Conservation (phyloP, 1,139 yeast genomes). For the Fermentozyma sake region DNA sequence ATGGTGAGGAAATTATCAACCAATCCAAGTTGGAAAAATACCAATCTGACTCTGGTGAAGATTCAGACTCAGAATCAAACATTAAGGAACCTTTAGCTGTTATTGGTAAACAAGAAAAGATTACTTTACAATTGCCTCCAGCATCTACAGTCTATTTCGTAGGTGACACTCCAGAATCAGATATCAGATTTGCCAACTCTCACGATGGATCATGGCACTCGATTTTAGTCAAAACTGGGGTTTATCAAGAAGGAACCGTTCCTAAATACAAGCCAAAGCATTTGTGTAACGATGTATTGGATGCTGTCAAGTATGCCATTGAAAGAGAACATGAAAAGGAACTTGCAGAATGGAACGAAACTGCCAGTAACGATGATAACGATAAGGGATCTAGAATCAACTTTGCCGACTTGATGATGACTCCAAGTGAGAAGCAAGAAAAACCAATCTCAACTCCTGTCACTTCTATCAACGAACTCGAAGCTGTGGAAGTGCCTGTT, state of each 20-base stretch:
- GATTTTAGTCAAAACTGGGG: slow-evolving; percentile 82
- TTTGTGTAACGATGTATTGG: slow-evolving; percentile 67
- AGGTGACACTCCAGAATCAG: slow-evolving; percentile 92
- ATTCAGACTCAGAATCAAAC: slow-evolving; percentile 27
- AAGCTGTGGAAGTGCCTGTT: slow-evolving; percentile 41
- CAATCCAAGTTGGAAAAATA: slow-evolving; percentile 41
- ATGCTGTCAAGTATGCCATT: slow-evolving; percentile 77
- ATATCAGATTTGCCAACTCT: slow-evolving; percentile 80
- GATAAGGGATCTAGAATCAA: slow-evolving; percentile 35
- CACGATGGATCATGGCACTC: slow-evolving; percentile 84
- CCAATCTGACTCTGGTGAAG: slow-evolving; percentile 24
- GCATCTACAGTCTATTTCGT: slow-evolving; percentile 85
- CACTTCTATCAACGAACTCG: slow-evolving; percentile 25
- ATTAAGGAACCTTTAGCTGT: slow-evolving; percentile 28
- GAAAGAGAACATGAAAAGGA: slow-evolving; percentile 74
- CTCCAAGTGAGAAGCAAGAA: slow-evolving; percentile 35
- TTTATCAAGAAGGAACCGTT: slow-evolving; percentile 71
- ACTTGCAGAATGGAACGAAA: slow-evolving; percentile 66
- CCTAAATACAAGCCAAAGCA: slow-evolving; percentile 79
- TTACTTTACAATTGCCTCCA: slow-evolving; percentile 63
- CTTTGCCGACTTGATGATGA: slow-evolving; percentile 46
- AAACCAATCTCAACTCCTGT: slow-evolving; percentile 9
- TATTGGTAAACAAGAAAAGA: slow-evolving; percentile 30
- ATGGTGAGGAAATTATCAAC: slow-evolving; percentile 47
- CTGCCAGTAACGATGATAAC: slow-evolving; percentile 29